Conservation (phyloP, 2,329 filamentous ascomycete species). For the Ilyonectria sp. region DNA sequence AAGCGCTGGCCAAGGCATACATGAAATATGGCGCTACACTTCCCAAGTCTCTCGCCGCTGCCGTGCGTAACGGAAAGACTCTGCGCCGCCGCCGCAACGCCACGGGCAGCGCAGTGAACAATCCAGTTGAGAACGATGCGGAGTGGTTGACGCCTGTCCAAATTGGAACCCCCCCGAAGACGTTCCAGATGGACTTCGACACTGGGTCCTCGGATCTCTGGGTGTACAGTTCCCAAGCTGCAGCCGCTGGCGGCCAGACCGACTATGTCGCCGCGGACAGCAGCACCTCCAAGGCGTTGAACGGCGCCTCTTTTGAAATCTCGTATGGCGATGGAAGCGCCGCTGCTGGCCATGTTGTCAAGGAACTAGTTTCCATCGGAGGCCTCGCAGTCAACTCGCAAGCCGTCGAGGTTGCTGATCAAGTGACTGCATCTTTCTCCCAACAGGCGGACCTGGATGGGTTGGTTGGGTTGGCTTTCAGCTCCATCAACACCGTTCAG, state of each 20-base stretch:
- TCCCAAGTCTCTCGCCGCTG: constrained; percentile 37
- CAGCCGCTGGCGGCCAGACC: constrained; percentile 56
- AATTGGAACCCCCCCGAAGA: constrained; percentile 61
- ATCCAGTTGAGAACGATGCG: constrained; percentile 49
- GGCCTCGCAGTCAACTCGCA: constrained; percentile 57
- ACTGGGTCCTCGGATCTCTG: constrained; percentile 64
- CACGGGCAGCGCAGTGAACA: constrained; percentile 50
- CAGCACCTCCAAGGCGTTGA: constrained; percentile 55
- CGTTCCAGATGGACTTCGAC: constrained; percentile 61
- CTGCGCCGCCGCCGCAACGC: constrained; percentile 40
- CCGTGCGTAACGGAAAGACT: constrained; percentile 40
- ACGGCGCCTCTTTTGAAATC: constrained; percentile 58
- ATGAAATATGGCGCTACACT: constrained; percentile 55
- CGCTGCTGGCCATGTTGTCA: constrained; percentile 60
- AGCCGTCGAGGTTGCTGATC: constrained; percentile 60
- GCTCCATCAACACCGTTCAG: constrained; percentile 58
- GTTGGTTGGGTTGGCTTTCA: constrained; percentile 61
- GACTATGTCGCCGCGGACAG: constrained; percentile 58
- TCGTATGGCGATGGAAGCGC: constrained; percentile 61
- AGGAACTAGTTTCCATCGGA: constrained; percentile 60
- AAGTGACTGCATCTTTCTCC: constrained; percentile 58
- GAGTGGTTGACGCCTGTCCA: constrained; percentile 59
- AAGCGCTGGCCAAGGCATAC: constrained; percentile 54
- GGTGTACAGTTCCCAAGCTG: constrained; percentile 63
- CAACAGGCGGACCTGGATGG: constrained; percentile 57